Evolutionary conservation across 2,329 filamentous ascomycete species (phyloP).

Genomic region (Polychaeton citri): DNA sequence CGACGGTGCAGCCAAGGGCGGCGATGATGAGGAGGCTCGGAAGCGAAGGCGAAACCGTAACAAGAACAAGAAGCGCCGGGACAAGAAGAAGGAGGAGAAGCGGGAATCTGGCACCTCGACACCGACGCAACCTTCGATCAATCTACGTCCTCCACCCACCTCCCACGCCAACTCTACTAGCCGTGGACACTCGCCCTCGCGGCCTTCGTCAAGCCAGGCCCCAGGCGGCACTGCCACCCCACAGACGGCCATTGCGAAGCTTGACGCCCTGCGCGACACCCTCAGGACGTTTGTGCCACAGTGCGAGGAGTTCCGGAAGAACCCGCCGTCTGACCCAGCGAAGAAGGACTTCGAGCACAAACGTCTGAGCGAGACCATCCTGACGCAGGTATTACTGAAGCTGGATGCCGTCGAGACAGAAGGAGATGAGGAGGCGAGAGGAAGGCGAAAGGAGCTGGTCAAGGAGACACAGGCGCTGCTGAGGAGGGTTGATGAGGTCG

Average conservation of each 20-base stretch:
- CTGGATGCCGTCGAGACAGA: slow-evolving; percentile 63
- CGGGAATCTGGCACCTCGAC: slow-evolving; percentile 24
- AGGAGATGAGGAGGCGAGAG: slow-evolving; percentile 51
- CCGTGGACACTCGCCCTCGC: slow-evolving; percentile 23
- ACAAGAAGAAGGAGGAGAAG: slow-evolving; percentile 28
- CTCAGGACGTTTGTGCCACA: slow-evolving; percentile 54
- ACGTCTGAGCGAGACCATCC: slow-evolving; percentile 59
- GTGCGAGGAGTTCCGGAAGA: slow-evolving; percentile 46
- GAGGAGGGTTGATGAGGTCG: slow-evolving; percentile 45
- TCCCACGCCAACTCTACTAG: slow-evolving; percentile 12
- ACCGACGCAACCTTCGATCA: slow-evolving; percentile 25
- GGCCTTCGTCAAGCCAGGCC: slow-evolving; percentile 19
- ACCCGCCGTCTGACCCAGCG: slow-evolving; percentile 51
- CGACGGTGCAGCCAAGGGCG: slow-evolving; percentile 14
- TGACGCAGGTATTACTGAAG: slow-evolving; percentile 65
- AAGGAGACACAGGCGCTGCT: slow-evolving; percentile 55
- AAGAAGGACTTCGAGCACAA: slow-evolving; percentile 63
- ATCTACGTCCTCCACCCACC: slow-evolving; percentile 18
- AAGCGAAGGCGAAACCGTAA: slow-evolving; percentile 27
- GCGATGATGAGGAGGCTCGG: slow-evolving; percentile 18
- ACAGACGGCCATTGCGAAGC: slow-evolving; percentile 43
- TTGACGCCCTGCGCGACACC: slow-evolving; percentile 51
- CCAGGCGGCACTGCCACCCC: slow-evolving; percentile 14
- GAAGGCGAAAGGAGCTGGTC: slow-evolving; percentile 59
- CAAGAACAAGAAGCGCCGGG: slow-evolving; percentile 30